These are phyloP conservation scores for Cyberlindnera mississippiensis DNA, from an alignment of 805 yeast genomes.

Conservation along the genomic window DNA sequence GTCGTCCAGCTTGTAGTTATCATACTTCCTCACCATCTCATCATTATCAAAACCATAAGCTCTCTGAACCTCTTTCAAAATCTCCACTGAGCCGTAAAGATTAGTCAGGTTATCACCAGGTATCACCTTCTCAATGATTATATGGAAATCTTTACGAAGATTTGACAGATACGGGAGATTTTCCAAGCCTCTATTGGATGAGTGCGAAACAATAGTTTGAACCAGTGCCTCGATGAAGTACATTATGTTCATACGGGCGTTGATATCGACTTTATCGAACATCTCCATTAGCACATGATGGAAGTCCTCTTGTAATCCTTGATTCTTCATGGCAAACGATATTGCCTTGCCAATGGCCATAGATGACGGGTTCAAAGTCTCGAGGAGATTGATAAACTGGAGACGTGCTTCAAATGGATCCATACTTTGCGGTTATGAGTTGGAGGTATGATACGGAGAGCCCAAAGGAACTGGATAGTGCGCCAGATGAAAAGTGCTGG, in stretches of 20 bases:
- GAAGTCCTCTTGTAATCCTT: conserved; percentile 62
- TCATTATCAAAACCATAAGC: conserved; percentile 12
- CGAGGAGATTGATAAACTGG: conserved; percentile 65
- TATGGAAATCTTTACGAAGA: conserved; percentile 31
- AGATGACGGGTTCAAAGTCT: conserved; percentile 60
- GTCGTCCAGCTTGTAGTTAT: conserved; percentile 6
- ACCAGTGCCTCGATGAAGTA: conserved; percentile 67
- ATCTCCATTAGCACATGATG: conserved; percentile 64
- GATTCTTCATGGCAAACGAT: conserved; percentile 46
- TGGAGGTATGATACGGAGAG: too few species aligned
- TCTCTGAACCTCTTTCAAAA: conserved; percentile 17
- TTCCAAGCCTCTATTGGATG: conserved; percentile 1
- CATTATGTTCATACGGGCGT: conserved; percentile 60
- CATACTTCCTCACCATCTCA: neutral
- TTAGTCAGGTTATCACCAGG: conserved; percentile 28
- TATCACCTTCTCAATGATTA: conserved; percentile 33
- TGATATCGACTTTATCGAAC: conserved; percentile 49
- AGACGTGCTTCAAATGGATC: conserved; percentile 86
- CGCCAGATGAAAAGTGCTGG: too few species aligned
- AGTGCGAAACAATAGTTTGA: conserved; percentile 28
- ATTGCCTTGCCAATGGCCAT: conserved; percentile 36
- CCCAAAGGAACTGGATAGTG: too few species aligned
- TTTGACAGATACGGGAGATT: conserved; percentile 25
- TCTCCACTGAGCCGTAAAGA: conserved; percentile 21
- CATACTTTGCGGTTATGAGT: conserved; percentile 38